Percentiles rank a stretch among this genome's conserved stretches.
phyloP scores from a whole-genome alignment of 768 basidiomycete species.

The Tylopilus sp. region DNA sequence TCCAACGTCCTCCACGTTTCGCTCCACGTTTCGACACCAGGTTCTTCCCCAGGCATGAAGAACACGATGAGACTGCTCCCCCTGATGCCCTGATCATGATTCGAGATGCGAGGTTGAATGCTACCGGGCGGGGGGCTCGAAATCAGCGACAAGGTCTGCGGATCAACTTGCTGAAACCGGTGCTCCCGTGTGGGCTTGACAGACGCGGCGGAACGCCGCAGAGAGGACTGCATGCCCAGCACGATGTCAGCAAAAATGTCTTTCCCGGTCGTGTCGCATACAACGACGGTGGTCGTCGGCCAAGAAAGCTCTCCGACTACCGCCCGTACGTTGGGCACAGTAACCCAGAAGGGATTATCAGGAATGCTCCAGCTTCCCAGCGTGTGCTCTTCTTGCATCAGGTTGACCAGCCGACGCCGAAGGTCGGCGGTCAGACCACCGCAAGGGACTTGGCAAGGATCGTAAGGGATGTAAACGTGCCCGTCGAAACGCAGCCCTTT shows the following conservation, averaged over 20 bases:
- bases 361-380: constrained; percentile 15
- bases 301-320: constrained; percentile 17
- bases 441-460: background rate
- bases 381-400: constrained; percentile 11
- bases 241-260: constrained; percentile 8
- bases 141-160: background rate
- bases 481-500: constrained; percentile 22
- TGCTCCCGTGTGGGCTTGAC: background rate
- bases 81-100: background rate
- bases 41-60: constrained; percentile 6
- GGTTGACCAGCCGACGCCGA: constrained; percentile 1
- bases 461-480: constrained; percentile 24
- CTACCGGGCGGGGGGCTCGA: background rate
- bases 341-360: constrained; percentile 8
- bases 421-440: background rate
- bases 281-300: constrained; percentile 19
- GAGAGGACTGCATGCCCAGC: constrained; percentile 5
- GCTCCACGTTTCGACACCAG: background rate
- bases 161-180: constrained; percentile 17
- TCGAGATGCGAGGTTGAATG: background rate
- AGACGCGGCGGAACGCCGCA: background rate
- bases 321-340: constrained; percentile 15
- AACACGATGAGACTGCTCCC: constrained; percentile 15
- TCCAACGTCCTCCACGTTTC: constrained; percentile 15
- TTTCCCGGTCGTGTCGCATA: constrained; percentile 14